These are phyloP conservation scores for Pyrus communis DNA, from an alignment of 306 rosid genomes.

Conservation along the genomic window DNA sequence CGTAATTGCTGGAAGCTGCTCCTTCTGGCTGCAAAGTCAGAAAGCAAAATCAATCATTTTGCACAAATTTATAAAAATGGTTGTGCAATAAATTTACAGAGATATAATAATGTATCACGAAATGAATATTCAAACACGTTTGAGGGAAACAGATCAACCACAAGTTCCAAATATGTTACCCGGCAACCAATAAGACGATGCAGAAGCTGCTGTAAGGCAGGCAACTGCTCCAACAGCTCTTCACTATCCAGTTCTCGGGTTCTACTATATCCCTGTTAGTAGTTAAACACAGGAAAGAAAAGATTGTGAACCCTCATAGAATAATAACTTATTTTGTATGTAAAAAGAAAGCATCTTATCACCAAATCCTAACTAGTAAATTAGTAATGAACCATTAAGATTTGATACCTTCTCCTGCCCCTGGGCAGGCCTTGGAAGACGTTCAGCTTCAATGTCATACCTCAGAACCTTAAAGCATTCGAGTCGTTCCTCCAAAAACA, in stretches of 20 bases:
- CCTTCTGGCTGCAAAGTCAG: conserved; percentile 86
- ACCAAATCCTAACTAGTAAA: not conserved
- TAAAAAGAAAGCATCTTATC: not conserved
- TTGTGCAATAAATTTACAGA: not conserved
- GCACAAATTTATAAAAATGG: not conserved
- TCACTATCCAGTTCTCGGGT: conserved; percentile 96
- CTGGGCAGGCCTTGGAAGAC: conserved; percentile 82
- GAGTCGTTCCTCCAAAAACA: conserved; percentile 96
- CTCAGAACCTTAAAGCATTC: conserved; percentile 85
- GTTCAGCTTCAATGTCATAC: conserved; percentile 97
- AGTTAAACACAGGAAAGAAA: conserved; percentile 4
- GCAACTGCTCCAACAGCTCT: conserved; percentile 87
- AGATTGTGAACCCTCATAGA: not conserved
- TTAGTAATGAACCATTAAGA: not conserved
- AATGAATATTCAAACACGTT: not conserved
- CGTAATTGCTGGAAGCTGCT: conserved; percentile 78
- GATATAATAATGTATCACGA: not conserved
- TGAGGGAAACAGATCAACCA: not conserved
- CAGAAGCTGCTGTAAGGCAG: conserved; percentile 88
- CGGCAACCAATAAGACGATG: conserved; percentile 86
- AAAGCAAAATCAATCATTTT: conserved; percentile 13
- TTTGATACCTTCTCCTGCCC: conserved; percentile 77
- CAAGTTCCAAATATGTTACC: conserved; percentile 36
- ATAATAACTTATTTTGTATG: not conserved
- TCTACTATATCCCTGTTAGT: conserved; percentile 76